Evolutionary conservation across 1,139 yeast species (phyloP).

Genomic region (Suhomyces coccinellae): DNA sequence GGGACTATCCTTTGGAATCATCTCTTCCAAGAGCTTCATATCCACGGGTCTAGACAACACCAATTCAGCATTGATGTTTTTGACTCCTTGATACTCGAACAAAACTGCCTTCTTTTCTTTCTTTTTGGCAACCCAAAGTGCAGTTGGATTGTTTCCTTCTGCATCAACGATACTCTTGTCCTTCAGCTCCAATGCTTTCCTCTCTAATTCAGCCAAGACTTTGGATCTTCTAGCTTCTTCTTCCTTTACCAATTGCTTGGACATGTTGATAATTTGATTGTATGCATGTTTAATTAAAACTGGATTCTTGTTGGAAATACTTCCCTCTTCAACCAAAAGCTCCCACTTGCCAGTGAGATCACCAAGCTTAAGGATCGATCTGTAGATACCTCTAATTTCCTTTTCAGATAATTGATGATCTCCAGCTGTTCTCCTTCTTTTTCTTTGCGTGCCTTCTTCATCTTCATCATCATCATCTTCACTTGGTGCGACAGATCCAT

Average conservation of each 20-base stretch:
- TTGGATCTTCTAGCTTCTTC: constrained; percentile 66
- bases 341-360: constrained; percentile 83
- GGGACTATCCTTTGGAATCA: constrained; percentile 61
- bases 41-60: constrained; percentile 81
- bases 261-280: constrained; percentile 62
- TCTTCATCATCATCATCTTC: constrained; percentile 44
- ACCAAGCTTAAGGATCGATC: constrained; percentile 80
- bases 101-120: constrained; percentile 84
- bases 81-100: constrained; percentile 87
- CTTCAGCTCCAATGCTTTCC: constrained; percentile 59
- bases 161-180: constrained; percentile 27
- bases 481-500: constrained; percentile 18
- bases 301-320: constrained; percentile 81
- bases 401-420: constrained; percentile 72
- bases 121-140: constrained; percentile 58
- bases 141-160: constrained; percentile 31
- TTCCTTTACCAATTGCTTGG: constrained; percentile 61
- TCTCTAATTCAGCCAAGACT: constrained; percentile 59
- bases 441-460: constrained; percentile 31
- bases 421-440: constrained; percentile 39
- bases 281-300: constrained; percentile 78
- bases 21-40: constrained; percentile 60
- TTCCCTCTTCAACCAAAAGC: constrained; percentile 85
- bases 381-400: constrained; percentile 84
- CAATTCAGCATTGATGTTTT: constrained; percentile 88